Evolutionary conservation across 192 early-diverging fungal species (phyloP).

Genomic region (Backusella sp.): DNA sequence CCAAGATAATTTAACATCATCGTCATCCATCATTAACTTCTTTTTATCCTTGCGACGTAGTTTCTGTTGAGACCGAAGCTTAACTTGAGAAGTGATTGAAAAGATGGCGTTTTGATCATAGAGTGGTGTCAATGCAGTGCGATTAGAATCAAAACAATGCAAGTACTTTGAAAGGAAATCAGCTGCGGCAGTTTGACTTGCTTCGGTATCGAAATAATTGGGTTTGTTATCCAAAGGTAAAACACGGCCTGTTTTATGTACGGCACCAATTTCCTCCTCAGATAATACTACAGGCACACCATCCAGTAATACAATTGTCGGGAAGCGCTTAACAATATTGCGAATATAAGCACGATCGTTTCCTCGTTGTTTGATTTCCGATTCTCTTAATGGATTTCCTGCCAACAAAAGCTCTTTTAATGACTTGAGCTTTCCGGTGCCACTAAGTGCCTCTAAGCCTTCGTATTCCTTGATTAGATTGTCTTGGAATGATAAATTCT

Average conservation of each 20-base stretch:
- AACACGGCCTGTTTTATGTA: constrained; percentile 17
- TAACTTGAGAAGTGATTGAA: constrained; percentile 26
- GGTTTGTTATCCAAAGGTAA: constrained; percentile 14
- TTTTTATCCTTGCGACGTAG: constrained; percentile 24
- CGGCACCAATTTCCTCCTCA: not conserved
- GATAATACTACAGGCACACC: constrained; percentile 12
- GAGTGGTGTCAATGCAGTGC: constrained; percentile 22
- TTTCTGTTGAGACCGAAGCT: constrained; percentile 4
- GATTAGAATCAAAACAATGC: constrained; percentile 36
- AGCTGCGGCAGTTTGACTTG: constrained; percentile 26
- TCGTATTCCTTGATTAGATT: constrained; percentile 38
- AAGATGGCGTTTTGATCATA: constrained; percentile 44
- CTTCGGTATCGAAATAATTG: constrained; percentile 41
- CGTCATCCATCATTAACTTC: constrained; percentile 21
- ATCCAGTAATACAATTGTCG: constrained; percentile 41
- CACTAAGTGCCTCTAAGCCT: constrained; percentile 39
- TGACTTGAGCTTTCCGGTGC: constrained; percentile 33
- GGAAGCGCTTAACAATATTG: constrained; percentile 37
- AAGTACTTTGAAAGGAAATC: constrained; percentile 42
- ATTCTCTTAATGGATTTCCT: constrained; percentile 40
- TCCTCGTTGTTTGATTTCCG: constrained; percentile 35
- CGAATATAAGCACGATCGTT: constrained; percentile 27
- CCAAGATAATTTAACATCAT: constrained; percentile 16
- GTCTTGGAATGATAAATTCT: constrained; percentile 43
- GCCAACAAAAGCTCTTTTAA: constrained; percentile 42